Evolutionary conservation across 2,329 filamentous ascomycete species (phyloP).

Genomic region (Davidsoniella eucalypti): DNA sequence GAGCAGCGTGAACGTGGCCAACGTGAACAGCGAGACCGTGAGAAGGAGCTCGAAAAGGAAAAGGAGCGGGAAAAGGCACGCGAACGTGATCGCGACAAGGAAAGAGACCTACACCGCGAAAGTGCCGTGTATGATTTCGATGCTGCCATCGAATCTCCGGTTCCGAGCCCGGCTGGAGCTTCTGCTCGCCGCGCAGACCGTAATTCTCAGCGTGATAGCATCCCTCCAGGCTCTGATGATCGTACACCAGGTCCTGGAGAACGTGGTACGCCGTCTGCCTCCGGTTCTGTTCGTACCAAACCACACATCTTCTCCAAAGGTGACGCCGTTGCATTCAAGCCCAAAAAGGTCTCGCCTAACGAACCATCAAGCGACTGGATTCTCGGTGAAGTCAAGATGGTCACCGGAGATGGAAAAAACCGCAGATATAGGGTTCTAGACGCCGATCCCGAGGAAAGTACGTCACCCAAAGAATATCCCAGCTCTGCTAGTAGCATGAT

Average conservation of each 20-base stretch:
- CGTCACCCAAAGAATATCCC: constrained; percentile 49
- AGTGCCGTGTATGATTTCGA: constrained; percentile 30
- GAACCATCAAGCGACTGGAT: constrained; percentile 46
- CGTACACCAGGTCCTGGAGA: constrained; percentile 35
- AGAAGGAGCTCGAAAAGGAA: constrained; percentile 1
- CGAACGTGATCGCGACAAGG: constrained; percentile 17
- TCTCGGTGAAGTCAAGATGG: constrained; percentile 59
- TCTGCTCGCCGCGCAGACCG: constrained; percentile 18
- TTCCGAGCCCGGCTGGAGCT: constrained; percentile 26
- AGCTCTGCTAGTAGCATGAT: constrained; percentile 63
- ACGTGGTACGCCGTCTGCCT: not conserved
- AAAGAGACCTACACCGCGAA: constrained; percentile 15
- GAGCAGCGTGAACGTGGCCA: constrained; percentile 1
- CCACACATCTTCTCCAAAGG: constrained; percentile 38
- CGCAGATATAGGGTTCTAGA: constrained; percentile 67
- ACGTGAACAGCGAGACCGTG: constrained; percentile 4
- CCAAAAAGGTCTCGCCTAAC: constrained; percentile 31
- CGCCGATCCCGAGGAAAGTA: constrained; percentile 52
- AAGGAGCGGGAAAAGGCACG: constrained; percentile 14
- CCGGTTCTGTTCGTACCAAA: constrained; percentile 33
- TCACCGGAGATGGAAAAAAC: constrained; percentile 61
- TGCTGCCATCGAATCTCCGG: constrained; percentile 27
- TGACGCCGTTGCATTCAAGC: constrained; percentile 51
- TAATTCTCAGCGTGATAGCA: constrained; percentile 28
- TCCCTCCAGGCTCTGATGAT: constrained; percentile 23